A percentile compares a stretch with the other conserved stretches of the same genome.
phyloP scores from a whole-genome alignment of 208 protist genomes.

The Sergeia podlipaevii region DNA sequence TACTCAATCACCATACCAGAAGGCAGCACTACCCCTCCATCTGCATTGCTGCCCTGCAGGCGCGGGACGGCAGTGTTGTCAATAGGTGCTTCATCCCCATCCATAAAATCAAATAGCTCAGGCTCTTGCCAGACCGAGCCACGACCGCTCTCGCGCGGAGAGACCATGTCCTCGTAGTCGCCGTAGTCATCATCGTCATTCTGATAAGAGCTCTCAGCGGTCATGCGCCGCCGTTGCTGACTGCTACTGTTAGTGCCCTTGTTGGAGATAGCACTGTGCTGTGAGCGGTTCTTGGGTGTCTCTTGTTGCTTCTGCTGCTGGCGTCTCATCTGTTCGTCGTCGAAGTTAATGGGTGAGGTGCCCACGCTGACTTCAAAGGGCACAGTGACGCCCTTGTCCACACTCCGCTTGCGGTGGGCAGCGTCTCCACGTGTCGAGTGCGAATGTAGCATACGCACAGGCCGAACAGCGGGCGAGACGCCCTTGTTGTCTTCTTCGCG shows the following conservation, averaged over 20 bases:
- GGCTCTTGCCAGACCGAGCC: conserved; percentile 66
- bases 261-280: too few species aligned
- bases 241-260: too few species aligned
- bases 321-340: neutral
- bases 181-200: conserved; percentile 14
- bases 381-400: conserved; percentile 12
- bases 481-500: neutral
- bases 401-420: neutral
- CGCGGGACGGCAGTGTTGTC: conserved; percentile 42
- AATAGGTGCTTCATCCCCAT: conserved; percentile 63
- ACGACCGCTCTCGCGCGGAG: conserved; percentile 13
- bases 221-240: too few species aligned
- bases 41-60: conserved; percentile 46
- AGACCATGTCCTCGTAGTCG: neutral
- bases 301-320: too few species aligned
- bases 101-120: conserved; percentile 31
- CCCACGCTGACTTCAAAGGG: conserved; percentile 20
- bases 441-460: neutral
- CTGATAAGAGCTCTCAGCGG: conserved; percentile 27
- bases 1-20: conserved; percentile 85
- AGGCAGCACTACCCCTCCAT: conserved; percentile 56
- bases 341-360: conserved; percentile 51
- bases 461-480: neutral
- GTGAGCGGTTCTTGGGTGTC: too few species aligned
- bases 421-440: neutral